Evolutionary conservation across 208 protist species (phyloP).

Genomic region (Phytomonas francai): DNA sequence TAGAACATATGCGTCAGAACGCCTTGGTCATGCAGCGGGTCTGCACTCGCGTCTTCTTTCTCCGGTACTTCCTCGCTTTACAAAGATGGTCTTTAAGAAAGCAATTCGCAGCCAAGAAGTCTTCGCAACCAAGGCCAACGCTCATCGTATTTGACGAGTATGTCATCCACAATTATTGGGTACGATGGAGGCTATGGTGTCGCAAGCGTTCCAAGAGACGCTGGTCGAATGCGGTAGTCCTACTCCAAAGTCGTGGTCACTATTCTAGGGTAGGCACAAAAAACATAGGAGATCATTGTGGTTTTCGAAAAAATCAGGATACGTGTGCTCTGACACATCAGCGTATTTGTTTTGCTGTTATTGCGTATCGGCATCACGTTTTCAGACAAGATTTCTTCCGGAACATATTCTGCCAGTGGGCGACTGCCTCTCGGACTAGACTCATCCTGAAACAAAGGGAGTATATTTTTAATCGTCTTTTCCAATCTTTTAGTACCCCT

Average conservation of each 20-base stretch:
- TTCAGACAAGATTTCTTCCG: neutral
- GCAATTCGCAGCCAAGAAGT: neutral
- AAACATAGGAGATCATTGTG: neutral
- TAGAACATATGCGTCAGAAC: conserved; percentile 10
- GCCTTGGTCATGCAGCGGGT: conserved; percentile 12
- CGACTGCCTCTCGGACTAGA: neutral
- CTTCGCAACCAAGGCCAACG: neutral
- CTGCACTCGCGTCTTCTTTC: conserved; percentile 1
- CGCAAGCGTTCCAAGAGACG: neutral
- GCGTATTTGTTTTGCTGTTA: neutral
- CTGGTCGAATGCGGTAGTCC: neutral
- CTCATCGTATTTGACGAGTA: neutral
- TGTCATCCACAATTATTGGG: neutral
- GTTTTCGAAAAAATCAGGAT: neutral
- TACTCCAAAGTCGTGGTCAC: neutral
- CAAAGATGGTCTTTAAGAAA: neutral
- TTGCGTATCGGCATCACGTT: neutral
- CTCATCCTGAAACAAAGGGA: neutral
- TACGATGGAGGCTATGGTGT: neutral
- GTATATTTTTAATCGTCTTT: neutral
- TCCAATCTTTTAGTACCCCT: neutral
- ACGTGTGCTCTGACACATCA: neutral
- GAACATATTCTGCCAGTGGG: neutral
- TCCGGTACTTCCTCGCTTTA: neutral
- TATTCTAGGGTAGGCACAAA: neutral